These are phyloP conservation scores for Thinopyrum elongatum DNA, from an alignment of 176 grass and related monocot genomes.

Conservation along the genomic window DNA sequence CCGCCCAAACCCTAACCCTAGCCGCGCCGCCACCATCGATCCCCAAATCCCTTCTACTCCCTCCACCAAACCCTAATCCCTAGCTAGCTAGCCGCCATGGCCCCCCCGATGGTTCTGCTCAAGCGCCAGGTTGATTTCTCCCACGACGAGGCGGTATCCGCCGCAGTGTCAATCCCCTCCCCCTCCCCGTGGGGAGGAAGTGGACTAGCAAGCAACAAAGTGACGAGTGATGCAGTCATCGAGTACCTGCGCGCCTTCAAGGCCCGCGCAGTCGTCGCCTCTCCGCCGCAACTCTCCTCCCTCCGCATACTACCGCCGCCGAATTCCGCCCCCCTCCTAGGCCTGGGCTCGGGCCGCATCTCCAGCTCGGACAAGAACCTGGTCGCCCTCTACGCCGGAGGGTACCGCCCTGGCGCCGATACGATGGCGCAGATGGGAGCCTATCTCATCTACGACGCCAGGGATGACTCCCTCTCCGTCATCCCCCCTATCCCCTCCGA, in stretches of 20 bases:
- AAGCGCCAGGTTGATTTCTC: constrained; percentile 38
- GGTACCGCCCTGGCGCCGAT: neutral
- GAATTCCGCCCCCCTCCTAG: neutral
- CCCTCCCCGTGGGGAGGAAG: neutral
- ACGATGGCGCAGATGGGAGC: neutral
- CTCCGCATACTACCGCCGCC: neutral
- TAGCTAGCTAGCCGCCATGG: neutral
- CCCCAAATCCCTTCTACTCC: too few species aligned
- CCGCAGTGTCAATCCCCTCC: neutral
- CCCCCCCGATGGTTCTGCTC: neutral
- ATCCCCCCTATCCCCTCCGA: neutral
- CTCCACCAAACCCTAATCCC: too few species aligned
- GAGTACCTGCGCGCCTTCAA: neutral
- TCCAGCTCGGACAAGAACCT: neutral
- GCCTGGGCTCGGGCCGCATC: neutral
- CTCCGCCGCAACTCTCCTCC: neutral
- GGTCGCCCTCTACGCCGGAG: neutral
- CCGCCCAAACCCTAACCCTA: too few species aligned
- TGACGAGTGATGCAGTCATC: neutral
- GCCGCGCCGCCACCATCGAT: too few species aligned
- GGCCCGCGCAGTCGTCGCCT: neutral
- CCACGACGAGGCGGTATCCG: neutral
- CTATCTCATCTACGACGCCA: neutral
- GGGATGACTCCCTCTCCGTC: neutral
- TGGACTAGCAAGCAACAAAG: neutral